phyloP scores from a whole-genome alignment of 495 filamentous ascomycete genomes.

The Ramalina intermedia region DNA sequence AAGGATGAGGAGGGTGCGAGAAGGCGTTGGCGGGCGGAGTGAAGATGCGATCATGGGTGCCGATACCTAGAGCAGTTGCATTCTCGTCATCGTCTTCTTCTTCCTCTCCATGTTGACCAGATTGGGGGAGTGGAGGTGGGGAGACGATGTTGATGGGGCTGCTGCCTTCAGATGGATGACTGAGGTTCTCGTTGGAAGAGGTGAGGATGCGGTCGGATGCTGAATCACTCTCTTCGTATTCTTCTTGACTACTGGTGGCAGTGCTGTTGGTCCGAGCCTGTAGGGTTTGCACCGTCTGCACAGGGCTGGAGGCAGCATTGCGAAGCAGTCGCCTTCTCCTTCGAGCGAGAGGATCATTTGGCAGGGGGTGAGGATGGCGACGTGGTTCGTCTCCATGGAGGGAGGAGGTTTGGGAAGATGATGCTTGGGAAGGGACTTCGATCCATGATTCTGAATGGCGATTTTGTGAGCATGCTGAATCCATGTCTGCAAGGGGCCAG shows the following conservation, averaged over 20 bases:
- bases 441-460: slow-evolving; percentile 83
- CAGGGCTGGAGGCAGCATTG: slow-evolving; percentile 3
- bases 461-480: slow-evolving; percentile 37
- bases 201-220: slow-evolving; percentile 72
- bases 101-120: slow-evolving; percentile 22
- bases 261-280: slow-evolving; percentile 23
- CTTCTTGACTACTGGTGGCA: slow-evolving; percentile 70
- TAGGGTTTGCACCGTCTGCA: background rate
- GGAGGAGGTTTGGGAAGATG: slow-evolving; percentile 81
- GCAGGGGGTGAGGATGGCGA: slow-evolving; percentile 67
- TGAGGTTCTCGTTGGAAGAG: slow-evolving; percentile 59
- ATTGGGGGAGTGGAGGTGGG: slow-evolving; percentile 10
- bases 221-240: slow-evolving; percentile 77
- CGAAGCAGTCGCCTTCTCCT: slow-evolving; percentile 41
- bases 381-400: slow-evolving; percentile 67
- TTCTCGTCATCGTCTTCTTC: slow-evolving; percentile 63
- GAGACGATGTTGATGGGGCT: slow-evolving; percentile 10
- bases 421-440: slow-evolving; percentile 85
- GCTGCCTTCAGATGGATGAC: slow-evolving; percentile 7
- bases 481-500: slow-evolving; percentile 9
- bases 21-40: slow-evolving; percentile 83
- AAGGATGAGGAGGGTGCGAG: slow-evolving; percentile 49
- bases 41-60: slow-evolving; percentile 45
- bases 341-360: slow-evolving; percentile 29
- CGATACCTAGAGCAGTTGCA: slow-evolving; percentile 62